These are phyloP conservation scores for Moricandia moricandioides DNA, from an alignment of 345 rosid species.

Conservation along the genomic window DNA sequence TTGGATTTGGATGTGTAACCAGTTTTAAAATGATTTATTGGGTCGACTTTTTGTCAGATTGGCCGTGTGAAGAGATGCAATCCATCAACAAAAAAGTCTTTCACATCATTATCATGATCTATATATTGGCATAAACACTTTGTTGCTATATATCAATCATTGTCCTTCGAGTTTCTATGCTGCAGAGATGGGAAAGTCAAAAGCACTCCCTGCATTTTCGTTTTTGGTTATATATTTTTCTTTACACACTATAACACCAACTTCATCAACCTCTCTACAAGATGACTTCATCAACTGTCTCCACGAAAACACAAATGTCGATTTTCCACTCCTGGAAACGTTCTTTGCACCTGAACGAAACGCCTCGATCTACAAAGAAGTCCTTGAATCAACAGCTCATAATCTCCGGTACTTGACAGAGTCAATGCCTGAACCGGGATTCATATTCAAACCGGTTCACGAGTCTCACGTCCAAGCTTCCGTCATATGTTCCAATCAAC, in stretches of 20 bases:
- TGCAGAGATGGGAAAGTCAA: not conserved
- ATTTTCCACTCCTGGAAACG: slow-evolving; percentile 15
- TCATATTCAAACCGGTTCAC: slow-evolving; percentile 46
- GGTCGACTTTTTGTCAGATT: no score
- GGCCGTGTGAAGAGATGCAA: no score
- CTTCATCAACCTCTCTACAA: slow-evolving; percentile 20
- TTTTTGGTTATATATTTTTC: not conserved
- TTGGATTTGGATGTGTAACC: no score
- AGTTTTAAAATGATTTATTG: no score
- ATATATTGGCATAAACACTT: no score
- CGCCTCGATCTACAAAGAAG: slow-evolving; percentile 32
- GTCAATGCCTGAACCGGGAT: slow-evolving; percentile 46
- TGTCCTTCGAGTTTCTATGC: not conserved
- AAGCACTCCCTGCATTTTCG: not conserved
- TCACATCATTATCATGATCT: no score
- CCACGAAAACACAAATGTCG: slow-evolving; percentile 25
- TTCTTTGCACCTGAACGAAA: slow-evolving; percentile 37
- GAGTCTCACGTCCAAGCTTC: slow-evolving; percentile 58
- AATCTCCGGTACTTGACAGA: slow-evolving; percentile 43
- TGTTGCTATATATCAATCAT: not conserved
- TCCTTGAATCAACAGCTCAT: slow-evolving; percentile 43
- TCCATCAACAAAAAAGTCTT: no score
- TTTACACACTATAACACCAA: not conserved
- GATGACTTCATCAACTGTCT: slow-evolving; percentile 45
- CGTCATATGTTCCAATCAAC: slow-evolving; percentile 48